Percentiles rank a stretch among this genome's conserved stretches.
phyloP scores from a whole-genome alignment of 805 yeast species.

The Torulaspora delbrueckii region DNA sequence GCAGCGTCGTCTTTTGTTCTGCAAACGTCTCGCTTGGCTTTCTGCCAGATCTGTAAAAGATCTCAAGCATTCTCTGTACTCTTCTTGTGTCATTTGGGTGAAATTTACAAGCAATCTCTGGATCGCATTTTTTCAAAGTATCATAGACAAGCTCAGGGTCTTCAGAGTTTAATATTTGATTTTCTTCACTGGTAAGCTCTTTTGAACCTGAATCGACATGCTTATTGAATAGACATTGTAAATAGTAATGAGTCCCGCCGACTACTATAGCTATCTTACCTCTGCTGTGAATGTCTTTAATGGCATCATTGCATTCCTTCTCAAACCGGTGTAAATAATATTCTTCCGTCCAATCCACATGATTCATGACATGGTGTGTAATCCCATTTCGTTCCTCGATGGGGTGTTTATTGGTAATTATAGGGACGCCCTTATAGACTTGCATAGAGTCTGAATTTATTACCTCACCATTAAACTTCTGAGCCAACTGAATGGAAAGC shows the following conservation, averaged over 20 bases:
- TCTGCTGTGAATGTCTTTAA: slow-evolving; percentile 57
- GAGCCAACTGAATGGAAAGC: slow-evolving; percentile 61
- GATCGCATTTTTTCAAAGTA: slow-evolving; percentile 54
- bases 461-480: slow-evolving; percentile 74
- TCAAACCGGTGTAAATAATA: slow-evolving; percentile 77
- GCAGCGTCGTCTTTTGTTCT: slow-evolving; percentile 54
- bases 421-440: slow-evolving; percentile 67
- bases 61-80: slow-evolving; percentile 74
- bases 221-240: slow-evolving; percentile 73
- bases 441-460: slow-evolving; percentile 98
- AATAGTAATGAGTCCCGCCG: slow-evolving; percentile 94
- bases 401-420: slow-evolving; percentile 92
- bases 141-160: slow-evolving; percentile 36
- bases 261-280: slow-evolving; percentile 82
- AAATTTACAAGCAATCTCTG: slow-evolving; percentile 68
- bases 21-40: slow-evolving; percentile 67
- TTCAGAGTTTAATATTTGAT: slow-evolving; percentile 47
- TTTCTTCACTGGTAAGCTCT: slow-evolving; percentile 33
- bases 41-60: slow-evolving; percentile 60
- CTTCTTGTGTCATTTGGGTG: slow-evolving; percentile 89
- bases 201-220: slow-evolving; percentile 29
- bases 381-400: slow-evolving; percentile 65
- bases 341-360: slow-evolving; percentile 73
- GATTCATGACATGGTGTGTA: slow-evolving; percentile 84
- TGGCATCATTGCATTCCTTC: slow-evolving; percentile 57